Evolutionary conservation across 164 flowering plant genomes (phyloP), one percentile per base, ranked within the genome.

Genomic region (Nelumbo lutea): DNA sequence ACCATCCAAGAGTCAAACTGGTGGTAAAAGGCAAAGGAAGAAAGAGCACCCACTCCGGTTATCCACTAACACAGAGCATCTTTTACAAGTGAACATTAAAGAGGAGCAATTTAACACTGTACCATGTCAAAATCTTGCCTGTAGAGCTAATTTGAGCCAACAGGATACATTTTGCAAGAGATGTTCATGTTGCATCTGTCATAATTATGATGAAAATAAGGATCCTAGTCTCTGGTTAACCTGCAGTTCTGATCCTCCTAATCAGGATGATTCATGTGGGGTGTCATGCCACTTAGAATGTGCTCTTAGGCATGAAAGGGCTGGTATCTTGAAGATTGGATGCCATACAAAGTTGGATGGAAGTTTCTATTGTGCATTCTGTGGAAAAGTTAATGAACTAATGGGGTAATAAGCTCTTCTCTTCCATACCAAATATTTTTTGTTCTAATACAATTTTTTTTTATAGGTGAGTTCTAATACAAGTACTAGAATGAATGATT

Each of bases 151-250:
- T 51, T 10, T 96, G 74, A 77, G 70, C 57, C 70, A 45, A 65
- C 88, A 81, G 48, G 95, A 87, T 72, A 59, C 73, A 40, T 96
- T 93, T 75, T 96, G 99, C 84, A 93, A 81, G 80, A 83, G 99
- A 76, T 96, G 99, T 73, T 89, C 99, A 8, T 96, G 99, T 67
- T 96, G 98, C 81, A 84, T 93, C 60, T 96, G 99, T 70, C 70
- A 70, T 71, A 68, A 78, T 61, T 96, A 83, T 75, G 99, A 96
- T 74, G 99, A 96, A 68, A 96, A 93, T 76, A 96, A 96, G 81
- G 99, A 96, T 79, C 99, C 99, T 7, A 96, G 99, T 74, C 79
- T 96, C 56, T 96, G 99, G 99, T 77, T 96, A 68, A 79, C 78
- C 71, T 96, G 99, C 75, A 81, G 79, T 70, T 87, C 93, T 3